Evolutionary conservation across 352 stramenopile genomes (phyloP).

Genomic region (Phytophthora hibernalis): DNA sequence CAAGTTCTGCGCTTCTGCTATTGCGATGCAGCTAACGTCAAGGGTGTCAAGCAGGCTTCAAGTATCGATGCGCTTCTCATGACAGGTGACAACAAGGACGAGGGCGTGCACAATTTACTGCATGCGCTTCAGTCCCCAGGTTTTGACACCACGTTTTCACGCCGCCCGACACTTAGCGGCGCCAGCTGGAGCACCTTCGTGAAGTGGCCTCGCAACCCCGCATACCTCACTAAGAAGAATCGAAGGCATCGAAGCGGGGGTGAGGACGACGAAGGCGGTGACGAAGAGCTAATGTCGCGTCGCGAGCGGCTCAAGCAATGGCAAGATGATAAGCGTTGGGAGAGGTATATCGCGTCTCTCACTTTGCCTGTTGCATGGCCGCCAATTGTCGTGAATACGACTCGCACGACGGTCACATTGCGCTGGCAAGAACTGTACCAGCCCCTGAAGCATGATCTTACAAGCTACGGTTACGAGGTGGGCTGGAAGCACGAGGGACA

Average conservation of each 20-base stretch:
- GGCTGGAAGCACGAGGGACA: constrained; percentile 52
- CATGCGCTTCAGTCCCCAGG: constrained; percentile 51
- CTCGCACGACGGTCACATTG: constrained; percentile 55
- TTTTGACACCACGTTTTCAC: constrained; percentile 71
- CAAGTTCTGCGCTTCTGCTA: constrained; percentile 72
- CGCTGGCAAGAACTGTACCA: constrained; percentile 84
- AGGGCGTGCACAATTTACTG: constrained; percentile 44
- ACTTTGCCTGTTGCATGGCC: constrained; percentile 74
- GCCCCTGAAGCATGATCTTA: constrained; percentile 62
- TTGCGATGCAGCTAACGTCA: constrained; percentile 81
- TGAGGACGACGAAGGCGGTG: constrained; percentile 27
- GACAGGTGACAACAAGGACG: constrained; percentile 13
- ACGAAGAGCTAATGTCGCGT: constrained; percentile 64
- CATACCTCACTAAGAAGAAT: constrained; percentile 50
- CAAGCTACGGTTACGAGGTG: constrained; percentile 72
- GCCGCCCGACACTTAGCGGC: constrained; percentile 44
- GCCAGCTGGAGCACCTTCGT: constrained; percentile 59
- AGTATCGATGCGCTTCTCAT: constrained; percentile 57
- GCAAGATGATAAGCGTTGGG: constrained; percentile 82
- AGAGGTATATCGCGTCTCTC: constrained; percentile 63
- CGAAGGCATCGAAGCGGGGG: constrained; percentile 23
- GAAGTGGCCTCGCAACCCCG: constrained; percentile 67
- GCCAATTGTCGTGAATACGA: constrained; percentile 66
- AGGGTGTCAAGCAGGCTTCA: constrained; percentile 64
- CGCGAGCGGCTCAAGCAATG: constrained; percentile 82